A percentile compares a stretch with the other conserved stretches of the same genome.
Conservation (phyloP, 805 yeast genomes). For the Metschnikowia noctiluminum region DNA sequence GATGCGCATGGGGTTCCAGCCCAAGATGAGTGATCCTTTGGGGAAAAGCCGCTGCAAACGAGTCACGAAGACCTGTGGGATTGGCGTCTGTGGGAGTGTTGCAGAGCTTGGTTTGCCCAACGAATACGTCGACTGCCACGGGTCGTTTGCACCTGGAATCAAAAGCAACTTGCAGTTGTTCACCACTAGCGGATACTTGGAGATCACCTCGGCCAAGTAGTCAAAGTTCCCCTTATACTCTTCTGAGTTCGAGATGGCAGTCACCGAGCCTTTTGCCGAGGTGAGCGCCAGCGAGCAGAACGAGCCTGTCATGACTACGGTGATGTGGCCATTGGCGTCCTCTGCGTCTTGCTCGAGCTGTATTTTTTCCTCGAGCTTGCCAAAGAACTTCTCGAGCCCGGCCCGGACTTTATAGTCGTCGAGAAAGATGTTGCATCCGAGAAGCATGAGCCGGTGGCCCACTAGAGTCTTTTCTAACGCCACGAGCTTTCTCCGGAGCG, state of each 20-base stretch:
- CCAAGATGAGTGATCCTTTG: constrained; percentile 31
- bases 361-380: constrained; percentile 40
- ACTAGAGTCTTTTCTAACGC: constrained; percentile 52
- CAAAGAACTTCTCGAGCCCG: constrained; percentile 63
- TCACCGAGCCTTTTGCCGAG: constrained; percentile 48
- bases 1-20: constrained; percentile 75
- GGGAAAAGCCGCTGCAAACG: constrained; percentile 53
- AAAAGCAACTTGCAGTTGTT: constrained; percentile 58
- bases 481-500: constrained; percentile 52
- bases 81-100: constrained; percentile 57
- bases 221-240: constrained; percentile 70
- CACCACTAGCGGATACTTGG: constrained; percentile 54
- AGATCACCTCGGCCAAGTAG: constrained; percentile 61
- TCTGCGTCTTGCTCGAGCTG: constrained; percentile 37
- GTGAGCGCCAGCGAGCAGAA: constrained; percentile 67
- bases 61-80: constrained; percentile 70
- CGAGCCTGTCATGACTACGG: constrained; percentile 79
- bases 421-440: constrained; percentile 73
- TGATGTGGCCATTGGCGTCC: constrained; percentile 44
- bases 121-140: constrained; percentile 77
- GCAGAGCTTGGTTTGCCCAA: constrained; percentile 47
- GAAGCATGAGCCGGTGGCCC: constrained; percentile 58
- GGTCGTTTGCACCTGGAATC: constrained; percentile 89
- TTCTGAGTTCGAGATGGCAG: constrained; percentile 49
- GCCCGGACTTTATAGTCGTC: constrained; percentile 58